Base-by-base conservation (phyloP, 2,329 filamentous ascomycete genomes). In the Phialophora expanda region DNA sequence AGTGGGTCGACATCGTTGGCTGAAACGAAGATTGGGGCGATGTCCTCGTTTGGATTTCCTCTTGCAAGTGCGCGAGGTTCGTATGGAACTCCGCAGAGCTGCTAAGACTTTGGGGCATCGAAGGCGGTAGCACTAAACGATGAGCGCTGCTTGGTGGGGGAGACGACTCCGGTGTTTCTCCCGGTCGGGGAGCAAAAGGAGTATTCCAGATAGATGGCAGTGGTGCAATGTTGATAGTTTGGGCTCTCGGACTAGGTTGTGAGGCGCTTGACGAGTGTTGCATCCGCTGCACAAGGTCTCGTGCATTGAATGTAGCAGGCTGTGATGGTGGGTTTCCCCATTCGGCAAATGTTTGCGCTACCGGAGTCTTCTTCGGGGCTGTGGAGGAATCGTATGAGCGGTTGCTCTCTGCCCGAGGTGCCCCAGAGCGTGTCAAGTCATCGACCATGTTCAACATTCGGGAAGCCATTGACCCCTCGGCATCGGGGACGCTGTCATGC, bases 371-470 rank as follows among this genome's bases (percentile, higher is more conserved):
- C 59, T 54, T 17, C 14, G 48, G 54, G 14, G 58, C 8, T 6
- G 34, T 22, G 3, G 55, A 32, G 20, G 41, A 11, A 24, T 41
- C 58, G 41, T 62, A 24, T 20, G 26, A 48, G 6, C 34, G 26
- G 12, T 12, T 34, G 20, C 11, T 32, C 9, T 38, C n/a, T 26
- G 14, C 17, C 67, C 69, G 69, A 50, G 78, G 76, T 28, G 79
- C 78, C 56, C 81, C 78, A 22, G 74, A 74, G 51, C 77, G 78
- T 58, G 87, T 79, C 30, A 88, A 76, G 65, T 84, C 79, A 69
- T 87, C 84, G 14, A 88, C 85, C 85, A 87, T 87, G 9, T 80
- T 80, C 67, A 80, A 81, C 78, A 86, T 83, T 20, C 48, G 20
- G n/a, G 77, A 65, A n/a, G 50, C 58, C 56, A 64, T 62, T 9